Evolutionary conservation across 176 grass and related monocot genomes (phyloP).

Genomic region (Rhipidocladum racemiflorum): DNA sequence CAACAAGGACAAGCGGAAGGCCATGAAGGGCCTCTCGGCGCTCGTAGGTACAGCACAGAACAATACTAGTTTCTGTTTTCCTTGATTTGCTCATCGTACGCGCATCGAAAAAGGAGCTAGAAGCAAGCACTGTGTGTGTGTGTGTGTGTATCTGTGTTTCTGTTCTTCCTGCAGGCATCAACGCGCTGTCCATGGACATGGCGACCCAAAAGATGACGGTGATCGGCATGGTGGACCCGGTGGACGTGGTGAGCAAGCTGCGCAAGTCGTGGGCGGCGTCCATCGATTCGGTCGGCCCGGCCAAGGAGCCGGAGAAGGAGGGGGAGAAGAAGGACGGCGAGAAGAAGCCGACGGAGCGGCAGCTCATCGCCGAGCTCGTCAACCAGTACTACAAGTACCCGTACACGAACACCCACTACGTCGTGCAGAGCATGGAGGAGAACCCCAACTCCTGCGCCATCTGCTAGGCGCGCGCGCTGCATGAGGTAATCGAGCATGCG

Average conservation of each 20-base stretch:
- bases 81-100: not conserved
- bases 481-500: not conserved
- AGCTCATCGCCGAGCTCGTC: slow-evolving; percentile 55
- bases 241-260: slow-evolving; percentile 76
- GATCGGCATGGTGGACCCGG: slow-evolving; percentile 67
- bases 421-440: slow-evolving; percentile 70
- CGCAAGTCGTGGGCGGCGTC: slow-evolving; percentile 59
- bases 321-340: slow-evolving; percentile 30
- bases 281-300: slow-evolving; percentile 57
- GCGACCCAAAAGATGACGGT: slow-evolving; percentile 65
- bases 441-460: slow-evolving; percentile 84
- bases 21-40: slow-evolving; percentile 61
- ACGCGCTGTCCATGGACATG: slow-evolving; percentile 79
- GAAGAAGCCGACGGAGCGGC: slow-evolving; percentile 36
- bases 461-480: slow-evolving; percentile 27
- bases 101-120: not conserved
- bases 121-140: not conserved
- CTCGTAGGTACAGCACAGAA: slow-evolving; percentile 38
- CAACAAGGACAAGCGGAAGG: slow-evolving; percentile 82
- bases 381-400: slow-evolving; percentile 58
- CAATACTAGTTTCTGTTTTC: not conserved
- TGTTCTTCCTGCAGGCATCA: slow-evolving; percentile 48
- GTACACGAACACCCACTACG: slow-evolving; percentile 47
- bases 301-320: slow-evolving; percentile 70
- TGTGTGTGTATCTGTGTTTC: not conserved